These are phyloP conservation scores for Lentinula raphanica DNA, from an alignment of 768 basidiomycete species.

Conservation along the genomic window DNA sequence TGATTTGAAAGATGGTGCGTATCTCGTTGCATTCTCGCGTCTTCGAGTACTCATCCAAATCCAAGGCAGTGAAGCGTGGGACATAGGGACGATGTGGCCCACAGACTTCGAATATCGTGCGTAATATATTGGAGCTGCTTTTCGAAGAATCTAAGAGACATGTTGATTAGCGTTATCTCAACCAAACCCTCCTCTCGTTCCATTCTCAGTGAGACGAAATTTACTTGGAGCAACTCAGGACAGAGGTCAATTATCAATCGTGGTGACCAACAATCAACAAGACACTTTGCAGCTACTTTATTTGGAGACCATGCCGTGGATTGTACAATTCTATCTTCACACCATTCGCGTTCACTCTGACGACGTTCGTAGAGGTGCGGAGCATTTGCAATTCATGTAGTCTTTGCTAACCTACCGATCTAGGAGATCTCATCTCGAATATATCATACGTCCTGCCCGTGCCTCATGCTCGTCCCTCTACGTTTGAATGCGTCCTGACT, in stretches of 20 bases:
- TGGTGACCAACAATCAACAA: slow-evolving; percentile 55
- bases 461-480: slow-evolving; percentile 70
- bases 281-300: slow-evolving; percentile 52
- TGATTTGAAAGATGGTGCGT: slow-evolving; percentile 43
- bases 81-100: slow-evolving; percentile 55
- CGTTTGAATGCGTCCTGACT: slow-evolving; percentile 63
- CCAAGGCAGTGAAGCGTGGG: slow-evolving; percentile 41
- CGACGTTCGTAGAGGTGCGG: slow-evolving; percentile 32
- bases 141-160: neutral
- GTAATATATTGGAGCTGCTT: slow-evolving; percentile 16
- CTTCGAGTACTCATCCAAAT: slow-evolving; percentile 8
- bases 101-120: slow-evolving; percentile 60
- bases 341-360: slow-evolving; percentile 55
- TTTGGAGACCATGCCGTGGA: slow-evolving; percentile 92
- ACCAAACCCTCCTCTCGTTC: slow-evolving; percentile 34
- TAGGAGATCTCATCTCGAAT: slow-evolving; percentile 61
- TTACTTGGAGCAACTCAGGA: slow-evolving; percentile 74
- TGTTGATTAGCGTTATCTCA: slow-evolving; percentile 30
- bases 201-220: slow-evolving; percentile 62
- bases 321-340: slow-evolving; percentile 83
- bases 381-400: neutral
- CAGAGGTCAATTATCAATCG: slow-evolving; percentile 64
- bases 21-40: slow-evolving; percentile 2
- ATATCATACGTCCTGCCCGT: slow-evolving; percentile 64
- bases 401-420: neutral